phyloP scores from a whole-genome alignment of 2,329 filamentous ascomycete genomes.

The Pseudogymnoascus sp. region DNA sequence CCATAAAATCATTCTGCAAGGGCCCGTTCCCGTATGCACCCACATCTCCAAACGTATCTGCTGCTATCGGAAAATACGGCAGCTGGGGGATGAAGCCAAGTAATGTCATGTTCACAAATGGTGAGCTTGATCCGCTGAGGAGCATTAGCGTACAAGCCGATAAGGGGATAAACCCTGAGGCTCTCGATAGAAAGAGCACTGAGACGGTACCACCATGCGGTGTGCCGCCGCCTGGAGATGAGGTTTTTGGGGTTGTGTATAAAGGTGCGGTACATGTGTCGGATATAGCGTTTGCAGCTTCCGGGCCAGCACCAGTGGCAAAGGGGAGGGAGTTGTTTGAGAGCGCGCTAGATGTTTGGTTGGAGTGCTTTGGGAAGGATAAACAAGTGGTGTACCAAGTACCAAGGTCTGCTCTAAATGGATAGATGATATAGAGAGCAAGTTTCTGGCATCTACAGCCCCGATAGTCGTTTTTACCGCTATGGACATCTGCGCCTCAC shows the following conservation, averaged over 20 bases:
- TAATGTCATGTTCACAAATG: background rate
- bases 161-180: background rate
- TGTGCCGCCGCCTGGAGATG: background rate
- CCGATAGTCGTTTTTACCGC: background rate
- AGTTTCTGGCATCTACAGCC: background rate
- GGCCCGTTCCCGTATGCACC: background rate
- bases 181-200: background rate
- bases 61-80: background rate
- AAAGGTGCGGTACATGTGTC: background rate
- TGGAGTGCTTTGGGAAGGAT: constrained; percentile 9
- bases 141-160: background rate
- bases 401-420: background rate
- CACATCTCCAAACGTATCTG: background rate
- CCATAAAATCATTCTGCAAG: background rate
- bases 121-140: background rate
- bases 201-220: background rate
- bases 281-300: background rate
- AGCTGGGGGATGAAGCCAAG: background rate
- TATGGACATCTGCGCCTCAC: background rate
- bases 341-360: constrained; percentile 11
- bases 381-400: background rate
- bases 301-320: background rate
- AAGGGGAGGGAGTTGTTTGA: constrained; percentile 9
- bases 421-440: background rate
- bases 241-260: constrained; percentile 2